phyloP scores from a whole-genome alignment of 129 eudicot species.

The Pulicaria dysenterica region DNA sequence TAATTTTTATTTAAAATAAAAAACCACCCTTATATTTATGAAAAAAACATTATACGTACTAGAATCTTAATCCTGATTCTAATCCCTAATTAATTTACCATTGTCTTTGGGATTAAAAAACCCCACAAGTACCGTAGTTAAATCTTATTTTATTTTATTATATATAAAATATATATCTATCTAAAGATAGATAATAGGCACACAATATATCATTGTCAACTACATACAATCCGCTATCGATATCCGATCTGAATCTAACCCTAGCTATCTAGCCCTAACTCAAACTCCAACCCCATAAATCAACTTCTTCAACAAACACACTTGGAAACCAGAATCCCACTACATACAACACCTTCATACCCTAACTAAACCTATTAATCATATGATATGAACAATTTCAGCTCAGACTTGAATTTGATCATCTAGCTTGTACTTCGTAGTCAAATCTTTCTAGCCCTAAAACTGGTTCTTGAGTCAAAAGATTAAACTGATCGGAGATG shows the following conservation, averaged over 20 bases:
- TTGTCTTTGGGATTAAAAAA: too few relatives aligned
- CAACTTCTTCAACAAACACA: slow-evolving; percentile 18
- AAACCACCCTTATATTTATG: too few relatives aligned
- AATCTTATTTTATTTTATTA: not conserved
- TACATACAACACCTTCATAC: slow-evolving; percentile 10
- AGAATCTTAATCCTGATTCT: too few relatives aligned
- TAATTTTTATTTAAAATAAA: too few relatives aligned
- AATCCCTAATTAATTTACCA: too few relatives aligned
- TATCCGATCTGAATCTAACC: slow-evolving; percentile 26
- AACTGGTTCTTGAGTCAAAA: not conserved
- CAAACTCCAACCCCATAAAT: slow-evolving; percentile 30
- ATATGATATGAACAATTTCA: not conserved
- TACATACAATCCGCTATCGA: not conserved
- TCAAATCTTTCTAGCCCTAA: not conserved
- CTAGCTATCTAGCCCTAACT: slow-evolving; percentile 10
- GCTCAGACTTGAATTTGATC: slow-evolving; percentile 4
- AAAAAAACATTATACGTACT: too few relatives aligned
- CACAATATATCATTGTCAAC: slow-evolving; percentile 4
- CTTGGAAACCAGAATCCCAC: slow-evolving; percentile 17
- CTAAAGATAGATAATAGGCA: not conserved
- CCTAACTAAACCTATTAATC: slow-evolving; percentile 26
- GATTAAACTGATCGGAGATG: not conserved
- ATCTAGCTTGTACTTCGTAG: slow-evolving; percentile 32
- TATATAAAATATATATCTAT: not conserved
- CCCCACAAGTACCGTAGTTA: too few relatives aligned